phyloP scores from a whole-genome alignment of 129 eudicot species.

The Helichrysum umbraculigerum region DNA sequence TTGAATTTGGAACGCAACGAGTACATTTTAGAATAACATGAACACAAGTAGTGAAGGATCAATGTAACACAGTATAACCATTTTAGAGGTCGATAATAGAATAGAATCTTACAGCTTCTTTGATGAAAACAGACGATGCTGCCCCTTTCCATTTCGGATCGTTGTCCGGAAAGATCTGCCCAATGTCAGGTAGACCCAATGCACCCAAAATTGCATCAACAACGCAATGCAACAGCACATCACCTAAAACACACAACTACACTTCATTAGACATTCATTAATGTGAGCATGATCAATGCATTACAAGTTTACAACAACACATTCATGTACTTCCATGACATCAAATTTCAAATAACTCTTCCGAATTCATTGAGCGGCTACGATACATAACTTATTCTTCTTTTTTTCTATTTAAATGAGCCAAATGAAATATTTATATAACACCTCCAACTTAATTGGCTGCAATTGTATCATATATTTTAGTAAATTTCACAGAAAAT shows the following conservation, averaged over 20 bases:
- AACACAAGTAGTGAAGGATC: neutral
- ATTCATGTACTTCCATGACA: neutral
- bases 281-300: neutral
- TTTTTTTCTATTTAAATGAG: neutral
- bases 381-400: neutral
- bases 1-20: neutral
- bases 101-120: slow-evolving; percentile 80
- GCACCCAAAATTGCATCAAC: slow-evolving; percentile 99
- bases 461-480: neutral
- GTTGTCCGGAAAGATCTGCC: slow-evolving; percentile 91
- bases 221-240: slow-evolving; percentile 94
- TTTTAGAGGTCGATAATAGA: neutral
- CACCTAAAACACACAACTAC: slow-evolving; percentile 54
- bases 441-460: slow-evolving; percentile 9
- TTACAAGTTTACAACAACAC: neutral
- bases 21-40: neutral
- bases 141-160: slow-evolving; percentile 99
- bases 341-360: neutral
- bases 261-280: slow-evolving; percentile 15
- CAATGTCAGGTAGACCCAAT: slow-evolving; percentile 95
- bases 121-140: slow-evolving; percentile 88
- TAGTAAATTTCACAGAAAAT: neutral
- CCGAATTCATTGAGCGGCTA: slow-evolving; percentile 5
- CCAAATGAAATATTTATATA: slow-evolving; percentile 14
- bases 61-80: slow-evolving; percentile 5